Evolutionary conservation across 2,329 filamentous ascomycete species (phyloP), one percentile per base, ranked within the genome.

Genomic region (Claviceps arundinis): DNA sequence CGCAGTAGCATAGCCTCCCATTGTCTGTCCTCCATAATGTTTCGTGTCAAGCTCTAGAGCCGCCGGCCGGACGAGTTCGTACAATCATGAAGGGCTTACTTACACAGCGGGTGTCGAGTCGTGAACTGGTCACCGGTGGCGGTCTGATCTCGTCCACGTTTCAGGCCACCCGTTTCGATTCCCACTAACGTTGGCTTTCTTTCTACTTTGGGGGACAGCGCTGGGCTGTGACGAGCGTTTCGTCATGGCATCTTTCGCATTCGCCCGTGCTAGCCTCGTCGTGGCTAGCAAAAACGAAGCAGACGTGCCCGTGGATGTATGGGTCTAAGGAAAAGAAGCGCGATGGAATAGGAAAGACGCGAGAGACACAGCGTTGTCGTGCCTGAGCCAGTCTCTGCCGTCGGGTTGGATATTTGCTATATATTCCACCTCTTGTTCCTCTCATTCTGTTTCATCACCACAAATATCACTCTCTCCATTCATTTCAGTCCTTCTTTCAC

Each of bases 131-230:
- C 43, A 14, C 38, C 9, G 22, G 40, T 40, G 46, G 51, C 46
- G 51, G 51, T 52, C 51, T 45, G 47, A 49, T 52, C 30, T 34
- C 41, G 51, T 38, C 14, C n/a, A n/a, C 38, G 41, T 52, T 52
- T 49, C 51, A 49, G 51, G 51, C 46, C 16, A 40, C 5, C 19
- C 34, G 19, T 26, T 47, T n/a, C 37, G 14, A 30, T 48, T 19
- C 16, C 47, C 19, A 19, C 17, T 24, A 37, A 24, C 16, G 14
- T 40, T 19, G 46, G 37, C 47, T 14, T 41, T 3, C 19, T 43
- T 22, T n/a, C 17, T 43, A 17, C 11, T 19, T 38, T 43, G 1
- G 34, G 14, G 13, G 19, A 24, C 11, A 8, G 22, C 17, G 17
- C 43, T 41, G 19, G 2, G 5, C 17, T 13, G 17, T 22, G 11